Conservation (phyloP, 2,329 filamentous ascomycete species). For the Verruconis gallopava region DNA sequence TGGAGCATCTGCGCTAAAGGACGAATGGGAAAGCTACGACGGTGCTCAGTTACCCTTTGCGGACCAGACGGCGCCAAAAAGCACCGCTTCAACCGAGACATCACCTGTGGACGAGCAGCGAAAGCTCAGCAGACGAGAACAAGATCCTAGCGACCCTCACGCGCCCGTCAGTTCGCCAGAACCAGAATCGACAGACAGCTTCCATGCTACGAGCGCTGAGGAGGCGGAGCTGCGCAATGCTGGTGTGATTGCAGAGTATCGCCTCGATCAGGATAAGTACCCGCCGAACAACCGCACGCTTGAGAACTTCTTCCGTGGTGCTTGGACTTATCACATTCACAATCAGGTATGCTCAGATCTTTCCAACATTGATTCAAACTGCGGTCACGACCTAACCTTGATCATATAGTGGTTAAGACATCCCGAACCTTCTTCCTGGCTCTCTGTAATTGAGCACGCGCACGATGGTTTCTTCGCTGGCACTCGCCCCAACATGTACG, state of each 20-base stretch:
- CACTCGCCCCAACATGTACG: constrained; percentile 38
- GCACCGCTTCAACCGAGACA: constrained; percentile 2
- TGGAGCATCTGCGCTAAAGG: constrained; percentile 30
- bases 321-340: constrained; percentile 46
- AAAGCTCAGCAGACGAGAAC: neutral
- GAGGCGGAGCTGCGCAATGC: constrained; percentile 27
- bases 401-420: constrained; percentile 38
- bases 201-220: constrained; percentile 27
- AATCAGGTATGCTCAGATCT: constrained; percentile 39
- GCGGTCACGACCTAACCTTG: too few relatives aligned
- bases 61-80: constrained; percentile 14
- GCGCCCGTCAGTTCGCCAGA: constrained; percentile 2
- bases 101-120: constrained; percentile 9
- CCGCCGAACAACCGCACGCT: constrained; percentile 43
- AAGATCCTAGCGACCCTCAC: constrained; percentile 3
- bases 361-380: too few relatives aligned
- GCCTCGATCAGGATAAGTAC: constrained; percentile 37
- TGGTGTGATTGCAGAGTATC: constrained; percentile 32
- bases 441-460: constrained; percentile 39
- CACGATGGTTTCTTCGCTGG: constrained; percentile 42
- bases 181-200: constrained; percentile 20
- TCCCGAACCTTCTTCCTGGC: constrained; percentile 43
- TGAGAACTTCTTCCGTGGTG: constrained; percentile 43
- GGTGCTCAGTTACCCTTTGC: constrained; percentile 29
- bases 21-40: constrained; percentile 42